These are phyloP conservation scores for Rhizopogon salebrosus DNA, from an alignment of 768 basidiomycete genomes.

Conservation along the genomic window DNA sequence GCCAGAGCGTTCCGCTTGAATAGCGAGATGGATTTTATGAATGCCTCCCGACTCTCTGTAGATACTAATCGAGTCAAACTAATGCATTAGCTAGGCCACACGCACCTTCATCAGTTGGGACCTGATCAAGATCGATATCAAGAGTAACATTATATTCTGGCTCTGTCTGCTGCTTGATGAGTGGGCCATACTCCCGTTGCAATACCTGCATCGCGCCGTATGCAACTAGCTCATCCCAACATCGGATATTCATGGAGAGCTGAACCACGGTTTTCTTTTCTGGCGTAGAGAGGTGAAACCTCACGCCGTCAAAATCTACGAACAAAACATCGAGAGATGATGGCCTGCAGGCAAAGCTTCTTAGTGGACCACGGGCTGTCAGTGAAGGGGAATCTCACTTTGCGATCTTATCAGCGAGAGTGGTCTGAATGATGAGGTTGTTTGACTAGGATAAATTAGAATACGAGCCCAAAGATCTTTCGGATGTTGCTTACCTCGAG, in stretches of 20 bases:
- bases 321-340: slow-evolving; percentile 91
- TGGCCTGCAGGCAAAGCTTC: slow-evolving; percentile 51
- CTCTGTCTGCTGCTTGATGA: slow-evolving; percentile 66
- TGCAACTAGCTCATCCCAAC: slow-evolving; percentile 88
- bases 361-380: slow-evolving; percentile 8
- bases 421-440: slow-evolving; percentile 89
- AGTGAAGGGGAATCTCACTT: slow-evolving; percentile 51
- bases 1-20: slow-evolving; percentile 92
- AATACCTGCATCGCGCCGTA: slow-evolving; percentile 84
- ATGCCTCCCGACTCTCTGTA: slow-evolving; percentile 71
- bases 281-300: slow-evolving; percentile 89
- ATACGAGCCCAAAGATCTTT: background rate
- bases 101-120: slow-evolving; percentile 77
- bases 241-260: slow-evolving; percentile 95
- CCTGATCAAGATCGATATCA: slow-evolving; percentile 80
- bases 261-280: slow-evolving; percentile 76
- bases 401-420: slow-evolving; percentile 76
- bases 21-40: slow-evolving; percentile 77
- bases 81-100: slow-evolving; percentile 4
- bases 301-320: slow-evolving; percentile 96
- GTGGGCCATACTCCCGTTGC: slow-evolving; percentile 74
- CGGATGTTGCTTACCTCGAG: slow-evolving; percentile 55
- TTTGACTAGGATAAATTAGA: slow-evolving; percentile 52
- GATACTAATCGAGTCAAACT: slow-evolving; percentile 7
- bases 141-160: slow-evolving; percentile 87